Conservation (phyloP, 2,329 filamentous ascomycete genomes). For the Simplicillium sp. region DNA sequence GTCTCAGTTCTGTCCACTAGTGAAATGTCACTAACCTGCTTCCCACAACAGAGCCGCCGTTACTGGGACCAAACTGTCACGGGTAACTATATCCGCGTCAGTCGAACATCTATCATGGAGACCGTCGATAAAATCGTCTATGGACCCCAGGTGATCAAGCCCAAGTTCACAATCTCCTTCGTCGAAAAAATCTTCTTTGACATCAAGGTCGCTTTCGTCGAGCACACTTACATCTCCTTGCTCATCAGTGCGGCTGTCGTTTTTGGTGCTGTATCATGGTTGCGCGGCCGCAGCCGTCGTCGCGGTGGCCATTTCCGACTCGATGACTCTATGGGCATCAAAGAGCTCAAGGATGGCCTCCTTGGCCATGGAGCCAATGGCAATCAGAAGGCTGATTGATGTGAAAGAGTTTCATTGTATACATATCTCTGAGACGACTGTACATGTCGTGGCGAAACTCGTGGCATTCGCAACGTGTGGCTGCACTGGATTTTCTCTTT, state of each 20-base stretch:
- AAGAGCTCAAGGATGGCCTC: constrained; percentile 55
- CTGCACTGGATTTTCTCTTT: no score
- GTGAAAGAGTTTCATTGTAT: no score
- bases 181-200: constrained; percentile 65
- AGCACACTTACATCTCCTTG: constrained; percentile 49
- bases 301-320: constrained; percentile 52
- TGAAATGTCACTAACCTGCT: constrained; percentile 21
- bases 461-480: no score
- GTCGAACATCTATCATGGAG: constrained; percentile 83
- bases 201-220: constrained; percentile 45
- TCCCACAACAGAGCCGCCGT: constrained; percentile 58
- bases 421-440: no score
- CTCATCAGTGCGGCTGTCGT: constrained; percentile 48
- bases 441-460: no score
- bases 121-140: constrained; percentile 65
- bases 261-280: constrained; percentile 42
- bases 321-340: constrained; percentile 42
- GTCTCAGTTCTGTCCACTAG: not conserved
- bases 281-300: constrained; percentile 43
- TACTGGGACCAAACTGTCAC: constrained; percentile 93
- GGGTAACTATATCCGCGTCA: constrained; percentile 82
- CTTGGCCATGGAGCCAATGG: constrained; percentile 39
- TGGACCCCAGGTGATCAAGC: constrained; percentile 59
- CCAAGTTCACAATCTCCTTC: constrained; percentile 68
- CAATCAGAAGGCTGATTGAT: constrained; percentile 42